Evolutionary conservation across 2,329 filamentous ascomycete species (phyloP).

Genomic region (Periconia digitata): DNA sequence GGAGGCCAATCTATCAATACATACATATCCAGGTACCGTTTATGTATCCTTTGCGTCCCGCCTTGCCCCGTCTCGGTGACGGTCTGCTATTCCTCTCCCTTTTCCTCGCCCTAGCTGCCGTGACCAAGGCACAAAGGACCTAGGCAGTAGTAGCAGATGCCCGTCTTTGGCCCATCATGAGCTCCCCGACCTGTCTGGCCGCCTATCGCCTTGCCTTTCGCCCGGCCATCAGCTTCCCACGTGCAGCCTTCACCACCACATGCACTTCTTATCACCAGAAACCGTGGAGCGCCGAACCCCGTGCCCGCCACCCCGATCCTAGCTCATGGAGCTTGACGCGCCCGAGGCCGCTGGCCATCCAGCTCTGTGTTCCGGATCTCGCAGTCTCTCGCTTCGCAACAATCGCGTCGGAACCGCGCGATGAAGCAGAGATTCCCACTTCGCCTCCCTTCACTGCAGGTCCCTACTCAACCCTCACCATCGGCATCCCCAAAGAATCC

Average conservation of each 20-base stretch:
- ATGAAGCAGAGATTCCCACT: conserved; percentile 38
- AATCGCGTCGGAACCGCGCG: conserved; percentile 33
- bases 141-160: neutral
- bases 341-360: conserved; percentile 32
- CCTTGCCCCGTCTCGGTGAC: neutral
- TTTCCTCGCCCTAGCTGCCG: neutral
- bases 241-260: conserved; percentile 20
- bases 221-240: conserved; percentile 20
- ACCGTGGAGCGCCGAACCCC: conserved; percentile 9
- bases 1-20: neutral
- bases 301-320: conserved; percentile 19
- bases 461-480: conserved; percentile 71
- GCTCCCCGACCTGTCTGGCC: conserved; percentile 25
- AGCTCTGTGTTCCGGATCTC: conserved; percentile 26
- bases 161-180: conserved; percentile 34
- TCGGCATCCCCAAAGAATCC: conserved; percentile 80
- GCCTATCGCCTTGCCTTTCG: conserved; percentile 31
- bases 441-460: conserved; percentile 40
- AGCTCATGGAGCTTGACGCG: conserved; percentile 25
- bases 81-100: neutral
- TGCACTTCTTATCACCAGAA: conserved; percentile 21
- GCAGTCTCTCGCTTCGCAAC: conserved; percentile 35
- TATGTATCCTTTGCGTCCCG: neutral
- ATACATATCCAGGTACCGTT: neutral
- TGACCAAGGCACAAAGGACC: neutral